Evolutionary conservation across 139 green algal genomes (phyloP).

Genomic region (Coccomyxa sp.): DNA sequence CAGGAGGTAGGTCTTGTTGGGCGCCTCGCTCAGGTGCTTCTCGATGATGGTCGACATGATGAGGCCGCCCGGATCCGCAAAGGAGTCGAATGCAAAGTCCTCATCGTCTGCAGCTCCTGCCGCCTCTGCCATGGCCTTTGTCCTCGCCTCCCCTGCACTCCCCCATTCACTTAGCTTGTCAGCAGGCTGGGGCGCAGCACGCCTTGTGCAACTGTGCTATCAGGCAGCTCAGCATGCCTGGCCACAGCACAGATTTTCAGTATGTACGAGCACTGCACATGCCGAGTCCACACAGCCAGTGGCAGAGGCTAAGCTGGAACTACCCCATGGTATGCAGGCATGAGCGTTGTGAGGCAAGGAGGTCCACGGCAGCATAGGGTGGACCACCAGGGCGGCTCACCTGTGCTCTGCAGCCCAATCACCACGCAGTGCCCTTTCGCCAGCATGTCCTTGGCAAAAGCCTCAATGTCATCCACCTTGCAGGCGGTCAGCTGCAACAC

Average conservation of each 20-base stretch:
- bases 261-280: too few species aligned
- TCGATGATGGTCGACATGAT: conserved; percentile 41
- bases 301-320: too few species aligned
- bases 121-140: conserved; percentile 33
- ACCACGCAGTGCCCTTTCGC: conserved; percentile 42
- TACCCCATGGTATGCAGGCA: too few species aligned
- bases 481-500: conserved; percentile 31
- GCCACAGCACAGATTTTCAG: too few species aligned
- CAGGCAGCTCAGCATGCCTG: too few species aligned
- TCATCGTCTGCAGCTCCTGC: conserved; percentile 20
- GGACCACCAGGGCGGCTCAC: not conserved
- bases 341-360: too few species aligned
- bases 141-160: conserved; percentile 41
- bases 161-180: not conserved
- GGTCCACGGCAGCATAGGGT: not conserved
- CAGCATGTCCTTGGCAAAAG: conserved; percentile 23
- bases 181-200: too few species aligned
- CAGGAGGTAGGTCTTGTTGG: conserved; percentile 15
- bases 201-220: too few species aligned
- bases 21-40: conserved; percentile 8
- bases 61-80: conserved; percentile 36
- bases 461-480: conserved; percentile 37
- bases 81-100: conserved; percentile 29
- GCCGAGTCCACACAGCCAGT: too few species aligned
- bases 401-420: conserved; percentile 61